These are phyloP conservation scores for Bothriochloa decipiens DNA, from an alignment of 176 grass and related monocot genomes.

Conservation along the genomic window DNA sequence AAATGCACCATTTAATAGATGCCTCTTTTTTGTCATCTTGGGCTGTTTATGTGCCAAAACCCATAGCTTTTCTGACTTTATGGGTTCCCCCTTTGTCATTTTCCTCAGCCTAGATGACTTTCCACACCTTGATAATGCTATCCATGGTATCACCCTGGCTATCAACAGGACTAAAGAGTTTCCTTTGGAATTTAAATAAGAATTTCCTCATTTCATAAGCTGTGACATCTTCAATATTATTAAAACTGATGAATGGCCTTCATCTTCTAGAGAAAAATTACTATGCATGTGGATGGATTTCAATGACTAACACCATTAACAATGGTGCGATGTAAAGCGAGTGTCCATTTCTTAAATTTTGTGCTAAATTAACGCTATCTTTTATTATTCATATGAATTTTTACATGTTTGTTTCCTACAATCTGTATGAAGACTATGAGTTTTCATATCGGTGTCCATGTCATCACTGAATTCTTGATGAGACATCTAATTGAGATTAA, in stretches of 20 bases:
- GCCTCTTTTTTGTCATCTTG: not conserved
- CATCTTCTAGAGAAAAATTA: not conserved
- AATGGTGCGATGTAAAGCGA: not conserved
- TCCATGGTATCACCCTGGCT: not conserved
- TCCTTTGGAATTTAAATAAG: not conserved
- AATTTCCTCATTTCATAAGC: slow-evolving; percentile 3
- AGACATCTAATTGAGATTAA: not conserved
- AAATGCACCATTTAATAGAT: not conserved
- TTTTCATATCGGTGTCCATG: slow-evolving; percentile 11
- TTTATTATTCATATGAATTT: slow-evolving; percentile 6
- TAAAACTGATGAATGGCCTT: not conserved
- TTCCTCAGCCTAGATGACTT: not conserved
- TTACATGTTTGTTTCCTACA: slow-evolving; percentile 23
- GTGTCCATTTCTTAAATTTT: no score
- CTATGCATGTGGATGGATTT: not conserved
- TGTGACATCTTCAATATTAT: not conserved
- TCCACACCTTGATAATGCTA: slow-evolving; percentile 21
- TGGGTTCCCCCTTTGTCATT: not conserved
- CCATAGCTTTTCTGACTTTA: not conserved
- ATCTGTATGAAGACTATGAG: slow-evolving; percentile 19
- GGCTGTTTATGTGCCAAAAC: not conserved
- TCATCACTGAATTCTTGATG: slow-evolving; percentile 11
- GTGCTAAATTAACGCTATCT: not conserved
- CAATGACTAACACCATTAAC: slow-evolving; percentile 25
- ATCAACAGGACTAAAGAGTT: not conserved